A percentile compares a stretch with the other conserved stretches of the same genome.
Conservation (phyloP, 176 grass and related monocot genomes). For the Carex scoparia region DNA sequence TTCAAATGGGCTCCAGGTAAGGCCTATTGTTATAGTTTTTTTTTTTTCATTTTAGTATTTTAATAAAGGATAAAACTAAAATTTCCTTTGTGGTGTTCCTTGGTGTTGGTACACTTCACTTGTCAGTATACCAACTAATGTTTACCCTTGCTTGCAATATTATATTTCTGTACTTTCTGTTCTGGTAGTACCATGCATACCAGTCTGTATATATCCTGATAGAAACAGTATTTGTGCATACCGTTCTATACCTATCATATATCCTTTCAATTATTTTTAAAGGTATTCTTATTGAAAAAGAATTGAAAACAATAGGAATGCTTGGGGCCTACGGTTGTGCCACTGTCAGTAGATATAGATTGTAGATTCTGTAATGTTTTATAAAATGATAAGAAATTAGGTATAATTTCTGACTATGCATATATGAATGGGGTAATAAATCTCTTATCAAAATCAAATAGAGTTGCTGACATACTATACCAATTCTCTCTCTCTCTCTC, state of each 20-base stretch:
- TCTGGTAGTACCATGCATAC: too few species aligned
- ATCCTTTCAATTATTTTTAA: too few species aligned
- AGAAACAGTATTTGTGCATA: too few species aligned
- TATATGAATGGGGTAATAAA: neutral
- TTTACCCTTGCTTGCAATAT: neutral
- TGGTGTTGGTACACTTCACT: neutral
- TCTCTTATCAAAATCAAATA: neutral
- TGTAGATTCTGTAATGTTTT: conserved; percentile 1
- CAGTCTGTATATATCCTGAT: too few species aligned
- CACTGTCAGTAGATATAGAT: neutral
- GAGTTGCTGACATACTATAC: neutral
- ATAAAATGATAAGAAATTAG: neutral
- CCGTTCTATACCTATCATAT: too few species aligned
- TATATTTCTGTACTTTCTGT: neutral
- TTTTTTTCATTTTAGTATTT: neutral
- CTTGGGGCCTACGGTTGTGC: too few species aligned
- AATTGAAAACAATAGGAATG: too few species aligned
- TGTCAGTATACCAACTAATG: neutral
- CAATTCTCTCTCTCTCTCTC: neutral
- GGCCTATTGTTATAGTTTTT: neutral
- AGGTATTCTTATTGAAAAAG: too few species aligned
- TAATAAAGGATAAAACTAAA: neutral
- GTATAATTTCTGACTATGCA: conserved; percentile 1
- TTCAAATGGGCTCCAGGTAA: conserved; percentile 97
- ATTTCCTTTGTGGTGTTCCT: neutral